Conservation (phyloP, 1,284 basidiomycete genomes). For the Marasmius fiardii region DNA sequence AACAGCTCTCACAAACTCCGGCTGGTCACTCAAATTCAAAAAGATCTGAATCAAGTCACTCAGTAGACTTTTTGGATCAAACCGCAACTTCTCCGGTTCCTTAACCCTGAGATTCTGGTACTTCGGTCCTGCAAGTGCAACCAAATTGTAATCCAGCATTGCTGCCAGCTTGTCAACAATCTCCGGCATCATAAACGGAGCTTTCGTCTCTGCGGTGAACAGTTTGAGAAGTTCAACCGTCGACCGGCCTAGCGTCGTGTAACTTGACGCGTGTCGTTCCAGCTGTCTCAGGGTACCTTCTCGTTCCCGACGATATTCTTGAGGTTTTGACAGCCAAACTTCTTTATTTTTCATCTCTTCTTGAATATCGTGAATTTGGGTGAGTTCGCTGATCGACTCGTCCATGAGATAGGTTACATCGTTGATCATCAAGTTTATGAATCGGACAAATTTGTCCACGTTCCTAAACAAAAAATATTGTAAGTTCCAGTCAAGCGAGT, state of each 20-base stretch:
- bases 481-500: slow-evolving; percentile 9
- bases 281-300: slow-evolving; percentile 76
- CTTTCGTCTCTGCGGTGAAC: slow-evolving; percentile 90
- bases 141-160: slow-evolving; percentile 95
- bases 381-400: slow-evolving; percentile 88
- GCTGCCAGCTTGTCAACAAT: slow-evolving; percentile 95
- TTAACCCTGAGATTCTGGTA: slow-evolving; percentile 84
- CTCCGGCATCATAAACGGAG: slow-evolving; percentile 94
- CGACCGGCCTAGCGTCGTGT: slow-evolving; percentile 84
- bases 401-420: slow-evolving; percentile 99
- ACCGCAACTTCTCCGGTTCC: slow-evolving; percentile 87
- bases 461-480: slow-evolving; percentile 44
- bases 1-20: slow-evolving; percentile 84
- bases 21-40: slow-evolving; percentile 81
- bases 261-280: slow-evolving; percentile 83
- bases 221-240: slow-evolving; percentile 88
- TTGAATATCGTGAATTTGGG: slow-evolving; percentile 87
- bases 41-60: slow-evolving; percentile 91
- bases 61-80: slow-evolving; percentile 83
- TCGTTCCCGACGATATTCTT: slow-evolving; percentile 80
- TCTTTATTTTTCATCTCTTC: slow-evolving; percentile 76
- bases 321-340: slow-evolving; percentile 64
- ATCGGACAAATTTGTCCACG: slow-evolving; percentile 90
- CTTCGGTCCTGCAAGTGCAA: slow-evolving; percentile 84
- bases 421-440: slow-evolving; percentile 98